Evolutionary conservation across 192 early-diverging fungal genomes (phyloP).

Genomic region (Coemansia nantahalensis): DNA sequence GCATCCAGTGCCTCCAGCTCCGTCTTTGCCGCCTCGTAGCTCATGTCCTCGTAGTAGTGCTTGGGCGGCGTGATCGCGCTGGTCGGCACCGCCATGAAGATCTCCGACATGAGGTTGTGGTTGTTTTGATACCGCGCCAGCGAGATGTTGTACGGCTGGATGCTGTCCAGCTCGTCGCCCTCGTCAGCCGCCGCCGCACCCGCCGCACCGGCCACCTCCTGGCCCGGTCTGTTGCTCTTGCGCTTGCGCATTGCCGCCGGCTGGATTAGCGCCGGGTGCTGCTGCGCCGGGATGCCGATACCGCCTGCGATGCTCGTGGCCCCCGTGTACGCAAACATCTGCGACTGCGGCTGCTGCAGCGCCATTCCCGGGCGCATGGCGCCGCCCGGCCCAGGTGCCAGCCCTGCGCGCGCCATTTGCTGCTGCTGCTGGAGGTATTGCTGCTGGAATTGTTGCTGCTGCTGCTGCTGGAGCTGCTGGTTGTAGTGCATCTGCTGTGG

Average conservation of each 20-base stretch:
- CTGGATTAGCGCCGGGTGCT: constrained; percentile 43
- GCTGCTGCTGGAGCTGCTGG: constrained; percentile 27
- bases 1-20: not conserved
- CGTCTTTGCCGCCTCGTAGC: constrained; percentile 3
- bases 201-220: too few relatives aligned
- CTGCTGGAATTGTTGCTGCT: constrained; percentile 14
- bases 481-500: constrained; percentile 16
- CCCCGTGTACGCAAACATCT: constrained; percentile 29
- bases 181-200: constrained; percentile 10
- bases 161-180: constrained; percentile 34
- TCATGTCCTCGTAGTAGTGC: constrained; percentile 37
- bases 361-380: constrained; percentile 13
- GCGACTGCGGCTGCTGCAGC: constrained; percentile 22
- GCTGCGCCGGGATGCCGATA: constrained; percentile 22
- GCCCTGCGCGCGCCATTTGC: constrained; percentile 24
- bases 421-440: constrained; percentile 17
- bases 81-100: constrained; percentile 44
- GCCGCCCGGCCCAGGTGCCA: constrained; percentile 8
- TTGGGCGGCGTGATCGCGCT: constrained; percentile 32
- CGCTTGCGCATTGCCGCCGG: constrained; percentile 6
- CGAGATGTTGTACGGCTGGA: constrained; percentile 38
- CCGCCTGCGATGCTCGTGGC: constrained; percentile 23
- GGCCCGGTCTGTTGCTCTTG: constrained; percentile 14
- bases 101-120: constrained; percentile 47
- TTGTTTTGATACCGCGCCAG: constrained; percentile 46